phyloP scores from a whole-genome alignment of 805 yeast genomes.

The Metschnikowia drakensbergensis region DNA sequence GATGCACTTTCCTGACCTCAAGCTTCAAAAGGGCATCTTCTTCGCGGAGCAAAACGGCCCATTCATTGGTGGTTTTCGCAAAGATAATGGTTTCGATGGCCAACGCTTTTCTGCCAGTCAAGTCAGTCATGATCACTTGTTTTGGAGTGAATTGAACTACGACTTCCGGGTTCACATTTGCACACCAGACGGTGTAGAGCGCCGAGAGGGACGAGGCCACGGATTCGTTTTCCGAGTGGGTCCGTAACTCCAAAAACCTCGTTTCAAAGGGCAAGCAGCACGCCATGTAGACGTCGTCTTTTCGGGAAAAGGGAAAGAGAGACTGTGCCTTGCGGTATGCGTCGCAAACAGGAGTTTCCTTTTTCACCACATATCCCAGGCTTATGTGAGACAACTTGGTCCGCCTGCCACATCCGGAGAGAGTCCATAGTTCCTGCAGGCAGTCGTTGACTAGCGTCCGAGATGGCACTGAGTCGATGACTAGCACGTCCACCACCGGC shows the following conservation, averaged over 20 bases:
- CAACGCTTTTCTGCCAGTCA: not conserved
- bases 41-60: slow-evolving; percentile 4
- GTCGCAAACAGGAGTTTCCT: slow-evolving; percentile 26
- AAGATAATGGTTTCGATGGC: slow-evolving; percentile 5
- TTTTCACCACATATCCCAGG: slow-evolving; percentile 28
- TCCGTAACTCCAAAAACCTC: slow-evolving; percentile 15
- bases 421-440: slow-evolving; percentile 42
- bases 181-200: not conserved
- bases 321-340: slow-evolving; percentile 28
- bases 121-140: not conserved
- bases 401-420: slow-evolving; percentile 35
- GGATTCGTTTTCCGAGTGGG: not conserved
- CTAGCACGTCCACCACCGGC: slow-evolving; percentile 40
- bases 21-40: not conserved
- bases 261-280: slow-evolving; percentile 40
- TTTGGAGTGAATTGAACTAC: slow-evolving; percentile 27
- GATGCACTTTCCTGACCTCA: not conserved
- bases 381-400: slow-evolving; percentile 32
- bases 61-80: slow-evolving; percentile 5
- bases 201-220: not conserved
- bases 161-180: slow-evolving; percentile 5
- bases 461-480: slow-evolving; percentile 27
- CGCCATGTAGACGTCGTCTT: slow-evolving; percentile 21
- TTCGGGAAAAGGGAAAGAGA: slow-evolving; percentile 14
- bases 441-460: slow-evolving; percentile 17